A percentile compares a stretch with the other conserved stretches of the same genome.
Conservation (phyloP, 2,329 filamentous ascomycete genomes). For the Blastomyces gilchristii region DNA sequence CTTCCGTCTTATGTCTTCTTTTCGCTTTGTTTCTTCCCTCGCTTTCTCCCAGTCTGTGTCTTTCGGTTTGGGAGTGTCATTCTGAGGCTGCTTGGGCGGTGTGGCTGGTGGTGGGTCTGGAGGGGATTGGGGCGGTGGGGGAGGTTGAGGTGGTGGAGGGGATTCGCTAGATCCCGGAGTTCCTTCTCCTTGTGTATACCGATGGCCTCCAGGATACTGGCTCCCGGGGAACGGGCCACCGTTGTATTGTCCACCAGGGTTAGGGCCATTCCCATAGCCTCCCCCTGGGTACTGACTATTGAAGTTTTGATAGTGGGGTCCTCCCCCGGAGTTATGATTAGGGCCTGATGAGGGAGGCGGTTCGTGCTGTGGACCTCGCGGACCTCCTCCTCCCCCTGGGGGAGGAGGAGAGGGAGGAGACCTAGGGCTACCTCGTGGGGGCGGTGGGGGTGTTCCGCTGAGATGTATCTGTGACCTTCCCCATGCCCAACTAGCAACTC, state of each 20-base stretch:
- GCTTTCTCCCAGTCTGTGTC: constrained; percentile 19
- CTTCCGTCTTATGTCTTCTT: constrained; percentile 28
- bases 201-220: constrained; percentile 13
- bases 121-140: not conserved
- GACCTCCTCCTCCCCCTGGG: constrained; percentile 24
- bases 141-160: constrained; percentile 5
- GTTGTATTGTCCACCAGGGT: constrained; percentile 24
- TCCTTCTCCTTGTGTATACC: constrained; percentile 3
- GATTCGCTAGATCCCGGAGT: constrained; percentile 1
- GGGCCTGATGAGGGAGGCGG: constrained; percentile 20
- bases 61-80: constrained; percentile 5
- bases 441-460: constrained; percentile 18
- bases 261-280: constrained; percentile 21
- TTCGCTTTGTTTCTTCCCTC: constrained; percentile 30
- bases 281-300: constrained; percentile 20
- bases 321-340: constrained; percentile 15
- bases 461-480: constrained; percentile 53
- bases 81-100: constrained; percentile 1
- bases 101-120: constrained; percentile 11
- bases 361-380: constrained; percentile 22
- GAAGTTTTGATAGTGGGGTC: constrained; percentile 22
- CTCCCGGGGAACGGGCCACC: constrained; percentile 28
- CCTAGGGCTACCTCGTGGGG: constrained; percentile 11
- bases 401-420: constrained; percentile 15
- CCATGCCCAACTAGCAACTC: constrained; percentile 65